These are phyloP conservation scores for Globisporangium splendens DNA, from an alignment of 352 stramenopile genomes.

Conservation along the genomic window DNA sequence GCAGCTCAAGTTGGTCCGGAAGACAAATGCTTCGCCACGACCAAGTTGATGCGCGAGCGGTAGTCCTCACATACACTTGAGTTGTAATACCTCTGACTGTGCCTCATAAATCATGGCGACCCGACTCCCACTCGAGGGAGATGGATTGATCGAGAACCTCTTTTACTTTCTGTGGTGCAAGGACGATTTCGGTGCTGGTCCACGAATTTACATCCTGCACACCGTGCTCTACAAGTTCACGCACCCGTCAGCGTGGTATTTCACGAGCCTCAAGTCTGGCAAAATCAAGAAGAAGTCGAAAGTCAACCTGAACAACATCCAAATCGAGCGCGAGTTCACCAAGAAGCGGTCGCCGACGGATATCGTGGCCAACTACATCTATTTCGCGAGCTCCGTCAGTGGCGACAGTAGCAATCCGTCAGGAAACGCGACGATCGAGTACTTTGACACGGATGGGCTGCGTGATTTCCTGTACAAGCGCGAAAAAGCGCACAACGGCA, in stretches of 20 bases:
- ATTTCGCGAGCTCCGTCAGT: slow-evolving; percentile 16
- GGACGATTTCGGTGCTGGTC: slow-evolving; percentile 86
- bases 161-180: slow-evolving; percentile 90
- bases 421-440: slow-evolving; percentile 84
- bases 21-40: no score
- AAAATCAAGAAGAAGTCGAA: slow-evolving; percentile 92
- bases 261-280: slow-evolving; percentile 80
- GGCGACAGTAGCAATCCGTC: not conserved
- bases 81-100: no score
- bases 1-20: no score
- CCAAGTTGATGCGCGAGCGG: no score
- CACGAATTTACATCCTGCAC: slow-evolving; percentile 89
- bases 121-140: slow-evolving; percentile 69
- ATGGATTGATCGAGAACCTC: slow-evolving; percentile 86
- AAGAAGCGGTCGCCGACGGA: slow-evolving; percentile 78
- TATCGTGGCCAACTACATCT: slow-evolving; percentile 92
- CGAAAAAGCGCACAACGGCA: slow-evolving; percentile 88
- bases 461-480: slow-evolving; percentile 93
- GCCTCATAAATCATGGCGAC: slow-evolving; percentile 34
- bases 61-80: no score
- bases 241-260: slow-evolving; percentile 94
- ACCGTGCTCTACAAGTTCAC: slow-evolving; percentile 93
- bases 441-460: slow-evolving; percentile 85
- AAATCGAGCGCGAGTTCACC: slow-evolving; percentile 94
- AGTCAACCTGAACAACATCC: slow-evolving; percentile 86